Evolutionary conservation across 768 basidiomycete species (phyloP).

Genomic region (Mycena indigotica): DNA sequence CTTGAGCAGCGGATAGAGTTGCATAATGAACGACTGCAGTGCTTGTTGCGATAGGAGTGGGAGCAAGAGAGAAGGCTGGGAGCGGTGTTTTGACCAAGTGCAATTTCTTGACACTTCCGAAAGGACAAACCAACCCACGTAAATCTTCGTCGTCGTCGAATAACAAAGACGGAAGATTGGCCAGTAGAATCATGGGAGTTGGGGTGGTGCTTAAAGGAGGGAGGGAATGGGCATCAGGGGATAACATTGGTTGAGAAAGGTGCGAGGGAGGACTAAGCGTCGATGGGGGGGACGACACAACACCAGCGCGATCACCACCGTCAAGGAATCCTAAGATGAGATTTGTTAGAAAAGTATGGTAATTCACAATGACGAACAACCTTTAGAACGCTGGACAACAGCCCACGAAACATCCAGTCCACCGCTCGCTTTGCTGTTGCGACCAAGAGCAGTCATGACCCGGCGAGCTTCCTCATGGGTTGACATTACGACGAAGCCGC

Average conservation of each 20-base stretch:
- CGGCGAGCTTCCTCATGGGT: constrained; percentile 67
- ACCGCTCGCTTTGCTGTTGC: constrained; percentile 61
- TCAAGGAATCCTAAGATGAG: constrained; percentile 66
- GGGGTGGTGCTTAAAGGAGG: constrained; percentile 39
- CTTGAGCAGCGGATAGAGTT: constrained; percentile 15
- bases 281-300: constrained; percentile 52
- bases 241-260: constrained; percentile 26
- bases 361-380: constrained; percentile 33
- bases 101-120: constrained; percentile 34
- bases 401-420: constrained; percentile 82
- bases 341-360: constrained; percentile 3
- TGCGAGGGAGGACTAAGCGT: constrained; percentile 31
- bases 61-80: constrained; percentile 3
- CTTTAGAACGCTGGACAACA: constrained; percentile 84
- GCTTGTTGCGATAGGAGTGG: constrained; percentile 7
- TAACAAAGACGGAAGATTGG: constrained; percentile 21
- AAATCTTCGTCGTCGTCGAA: constrained; percentile 20
- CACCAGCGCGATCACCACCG: constrained; percentile 74
- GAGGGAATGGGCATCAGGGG: constrained; percentile 27
- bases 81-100: constrained; percentile 44
- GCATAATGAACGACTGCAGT: constrained; percentile 20
- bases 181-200: constrained; percentile 36
- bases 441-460: constrained; percentile 68
- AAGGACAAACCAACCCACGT: constrained; percentile 21
- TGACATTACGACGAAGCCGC: constrained; percentile 84